Base-by-base conservation (phyloP, 1,139 yeast species). In the Pneumocystis wakefieldiae region DNA sequence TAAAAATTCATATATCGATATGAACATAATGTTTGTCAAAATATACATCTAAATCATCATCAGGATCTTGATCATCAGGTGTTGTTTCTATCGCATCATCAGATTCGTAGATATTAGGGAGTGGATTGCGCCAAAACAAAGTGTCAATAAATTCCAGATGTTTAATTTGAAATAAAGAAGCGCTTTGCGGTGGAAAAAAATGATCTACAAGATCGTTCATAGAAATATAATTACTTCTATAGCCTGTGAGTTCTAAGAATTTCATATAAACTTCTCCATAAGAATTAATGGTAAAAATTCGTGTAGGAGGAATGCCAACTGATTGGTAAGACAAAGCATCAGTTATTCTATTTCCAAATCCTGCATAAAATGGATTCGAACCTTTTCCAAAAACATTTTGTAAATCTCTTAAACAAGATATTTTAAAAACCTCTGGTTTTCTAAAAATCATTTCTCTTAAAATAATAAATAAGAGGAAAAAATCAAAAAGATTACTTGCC, bases 191-290 rank as follows among this genome's bases (percentile, higher is more conserved):
- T 15, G 99, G 99, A 80, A 94, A 94, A 73, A 91, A 91, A 73
- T 92, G 97, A 74, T 94, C 99, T 15, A 94, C 97, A 66, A 94
- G 78, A 73, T 92, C 97, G 58, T 95, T 90, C 72, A 94, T 92
- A 68, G 84, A 85, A 63, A 94, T 83, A 72, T 94, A 94, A 0
- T 95, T 84, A 62, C 95, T 85, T 71, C 83, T 87, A 72, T 87
- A 87, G 5, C 98, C 98, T 0, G 97, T 95, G 71, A 94, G 78
- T 73, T 94, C 97, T 64, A 94, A 78, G 68, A 94, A 80, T 74
- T 94, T 98, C 95, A 94, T 86, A 76, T 89, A 96, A 41, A 94
- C 98, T 69, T 94, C 98, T 1, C 97, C 97, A 67, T 88, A 89
- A 0, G 97, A 92, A 70, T 94, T 92, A 69, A 94, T 94, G 3